Evolutionary conservation across 2,329 filamentous ascomycete genomes (phyloP).

Genomic region (Aspergillus sp.): DNA sequence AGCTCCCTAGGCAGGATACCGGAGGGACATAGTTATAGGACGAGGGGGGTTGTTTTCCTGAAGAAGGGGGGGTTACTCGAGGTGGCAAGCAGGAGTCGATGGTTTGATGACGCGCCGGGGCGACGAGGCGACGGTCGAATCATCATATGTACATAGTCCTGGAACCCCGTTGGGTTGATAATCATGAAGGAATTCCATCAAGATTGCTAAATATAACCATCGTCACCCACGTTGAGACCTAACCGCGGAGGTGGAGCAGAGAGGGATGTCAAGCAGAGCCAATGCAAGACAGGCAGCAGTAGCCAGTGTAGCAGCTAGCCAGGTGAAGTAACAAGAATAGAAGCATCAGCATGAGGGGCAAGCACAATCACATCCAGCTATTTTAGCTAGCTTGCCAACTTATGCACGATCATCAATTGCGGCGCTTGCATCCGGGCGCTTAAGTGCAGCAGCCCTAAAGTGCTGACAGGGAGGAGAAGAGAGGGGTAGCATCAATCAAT

Average conservation of each 20-base stretch:
- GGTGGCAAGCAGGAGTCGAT: background rate
- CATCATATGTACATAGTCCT: background rate
- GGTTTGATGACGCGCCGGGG: background rate
- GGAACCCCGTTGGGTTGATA: background rate
- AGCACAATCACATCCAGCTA: no score
- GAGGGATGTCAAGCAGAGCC: no score
- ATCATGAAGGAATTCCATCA: background rate
- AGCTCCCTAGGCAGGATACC: slow-evolving; percentile 16
- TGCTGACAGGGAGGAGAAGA: background rate
- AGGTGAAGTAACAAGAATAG: slow-evolving; percentile 1
- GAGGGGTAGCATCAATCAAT: background rate
- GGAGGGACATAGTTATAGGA: slow-evolving; percentile 1
- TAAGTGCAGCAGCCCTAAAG: slow-evolving; percentile 7
- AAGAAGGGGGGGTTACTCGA: background rate
- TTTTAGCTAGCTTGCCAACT: no score
- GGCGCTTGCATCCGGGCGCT: slow-evolving; percentile 7
- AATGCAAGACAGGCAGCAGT: no score
- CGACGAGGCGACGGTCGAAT: background rate
- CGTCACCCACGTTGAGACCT: background rate
- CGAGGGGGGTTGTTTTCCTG: background rate
- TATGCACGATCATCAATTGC: background rate
- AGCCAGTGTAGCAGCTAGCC: no score
- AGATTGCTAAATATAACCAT: background rate
- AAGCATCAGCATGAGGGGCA: background rate
- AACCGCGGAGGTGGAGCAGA: background rate